Conservation (phyloP, 345 rosid genomes). For the Pseudoturritis turrita region DNA sequence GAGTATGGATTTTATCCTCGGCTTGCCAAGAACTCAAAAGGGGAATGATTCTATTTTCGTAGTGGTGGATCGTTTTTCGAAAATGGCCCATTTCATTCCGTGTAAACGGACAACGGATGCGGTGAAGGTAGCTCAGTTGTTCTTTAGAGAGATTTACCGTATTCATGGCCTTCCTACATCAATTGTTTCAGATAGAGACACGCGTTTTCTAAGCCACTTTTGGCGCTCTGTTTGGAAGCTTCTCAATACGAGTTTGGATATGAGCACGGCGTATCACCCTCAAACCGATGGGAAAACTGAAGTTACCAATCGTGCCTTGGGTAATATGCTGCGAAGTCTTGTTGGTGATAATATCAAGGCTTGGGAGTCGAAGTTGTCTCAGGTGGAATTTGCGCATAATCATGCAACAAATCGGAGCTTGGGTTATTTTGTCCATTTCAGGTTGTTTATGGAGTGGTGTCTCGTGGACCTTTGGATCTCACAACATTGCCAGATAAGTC, state of each 20-base stretch:
- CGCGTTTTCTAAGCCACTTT: neutral
- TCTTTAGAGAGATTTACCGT: neutral
- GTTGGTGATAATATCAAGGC: neutral
- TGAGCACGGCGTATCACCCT: neutral
- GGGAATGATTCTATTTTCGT: neutral
- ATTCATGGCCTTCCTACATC: neutral
- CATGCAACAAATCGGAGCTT: neutral
- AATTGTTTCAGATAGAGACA: neutral
- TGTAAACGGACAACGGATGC: neutral
- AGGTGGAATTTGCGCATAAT: neutral
- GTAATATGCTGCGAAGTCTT: neutral
- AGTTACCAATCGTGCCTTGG: neutral
- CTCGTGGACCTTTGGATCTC: neutral
- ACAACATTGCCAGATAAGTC: neutral
- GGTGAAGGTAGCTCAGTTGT: neutral
- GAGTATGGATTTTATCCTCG: neutral
- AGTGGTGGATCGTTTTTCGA: neutral
- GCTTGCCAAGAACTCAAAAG: neutral
- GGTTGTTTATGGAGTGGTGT: neutral
- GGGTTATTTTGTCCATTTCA: neutral
- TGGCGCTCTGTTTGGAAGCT: neutral
- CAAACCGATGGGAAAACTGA: neutral
- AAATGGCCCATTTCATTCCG: neutral
- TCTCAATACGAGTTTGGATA: neutral
- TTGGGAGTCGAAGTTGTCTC: neutral